These are phyloP conservation scores for Kalmanozyma brasiliensis DNA, from an alignment of 1,284 basidiomycete species.

Conservation along the genomic window DNA sequence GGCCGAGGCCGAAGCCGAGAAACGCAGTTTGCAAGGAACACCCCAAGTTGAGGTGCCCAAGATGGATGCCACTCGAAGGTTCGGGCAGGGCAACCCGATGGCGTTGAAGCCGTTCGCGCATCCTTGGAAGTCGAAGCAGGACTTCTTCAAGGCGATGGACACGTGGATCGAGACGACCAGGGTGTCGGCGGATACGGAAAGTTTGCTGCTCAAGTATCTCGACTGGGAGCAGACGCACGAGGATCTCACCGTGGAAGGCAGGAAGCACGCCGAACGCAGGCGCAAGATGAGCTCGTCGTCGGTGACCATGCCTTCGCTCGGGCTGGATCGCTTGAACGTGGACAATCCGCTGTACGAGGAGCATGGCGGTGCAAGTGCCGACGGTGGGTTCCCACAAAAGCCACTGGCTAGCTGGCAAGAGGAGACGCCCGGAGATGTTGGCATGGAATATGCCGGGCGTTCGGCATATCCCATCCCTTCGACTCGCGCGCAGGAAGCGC, in stretches of 20 bases:
- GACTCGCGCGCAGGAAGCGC: conserved; percentile 38
- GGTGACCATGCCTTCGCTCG: conserved; percentile 10
- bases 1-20: conserved; percentile 57
- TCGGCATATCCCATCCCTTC: conserved; percentile 20
- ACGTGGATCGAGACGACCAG: conserved; percentile 29
- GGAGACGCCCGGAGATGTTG: neutral
- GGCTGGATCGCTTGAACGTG: conserved; percentile 13
- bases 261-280: conserved; percentile 47
- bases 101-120: conserved; percentile 46
- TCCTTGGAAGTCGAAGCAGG: conserved; percentile 41
- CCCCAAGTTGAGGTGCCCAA: conserved; percentile 12
- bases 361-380: neutral
- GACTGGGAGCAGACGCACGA: conserved; percentile 49
- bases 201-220: conserved; percentile 36
- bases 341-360: conserved; percentile 1
- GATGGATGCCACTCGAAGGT: conserved; percentile 25
- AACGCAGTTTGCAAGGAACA: conserved; percentile 23
- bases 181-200: conserved; percentile 33
- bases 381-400: neutral
- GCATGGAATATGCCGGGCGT: neutral
- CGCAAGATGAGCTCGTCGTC: conserved; percentile 42
- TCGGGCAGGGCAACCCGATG: conserved; percentile 31
- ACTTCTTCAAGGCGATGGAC: conserved; percentile 45
- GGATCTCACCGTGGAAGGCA: conserved; percentile 50
- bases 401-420: neutral